Evolutionary conservation across 257 asterid genomes (phyloP), one percentile per base, ranked within the genome.

Genomic region (Solanum corneliomulleri): DNA sequence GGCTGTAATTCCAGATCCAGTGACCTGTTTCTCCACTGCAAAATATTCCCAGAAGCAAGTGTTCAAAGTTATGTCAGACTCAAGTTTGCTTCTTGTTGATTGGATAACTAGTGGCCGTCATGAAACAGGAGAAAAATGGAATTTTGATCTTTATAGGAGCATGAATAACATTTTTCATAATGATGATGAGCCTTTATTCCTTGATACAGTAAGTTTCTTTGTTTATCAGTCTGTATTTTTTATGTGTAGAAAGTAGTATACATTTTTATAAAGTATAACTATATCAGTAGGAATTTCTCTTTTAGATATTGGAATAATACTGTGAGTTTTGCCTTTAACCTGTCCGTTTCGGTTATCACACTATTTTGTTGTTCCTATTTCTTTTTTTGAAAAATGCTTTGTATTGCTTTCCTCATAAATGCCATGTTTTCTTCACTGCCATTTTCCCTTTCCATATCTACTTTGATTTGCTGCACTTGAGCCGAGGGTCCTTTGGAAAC

Each of bases 101-200:
- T 97, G 99, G 99, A 93, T 96, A 88, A 97, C 98, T 11, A 96
- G 99, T 71, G 99, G 99, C 60, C 99, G 99, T 35, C 96, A 93
- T 88, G 95, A 95, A 88, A 92, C 93, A 41, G 99, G 99, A 76
- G 99, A 97, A 64, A 96, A 91, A 89, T 97, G 99, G 99, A 97
- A 90, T 4, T 96, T 97, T 90, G 91, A 93, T 60, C 91, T 88
- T 66, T 97, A 94, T 87, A 94, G 92, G 94, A 97, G 98, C 93
- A 91, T 93, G 78, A 97, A 97, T 89, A 93, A 91, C 89, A 92
- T 95, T 66, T 89, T 95, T 64, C 66, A 90, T 35, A 87, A 93
- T 85, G 95, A 75, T 66, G 87, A 87, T 20, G 92, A 93, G 80
- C 96, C 98, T 72, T 49, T 97, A 58, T 95, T 97, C 91, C 96